These are phyloP conservation scores for Corrigiola litoralis DNA, from an alignment of 179 eudicot genomes.

Conservation along the genomic window DNA sequence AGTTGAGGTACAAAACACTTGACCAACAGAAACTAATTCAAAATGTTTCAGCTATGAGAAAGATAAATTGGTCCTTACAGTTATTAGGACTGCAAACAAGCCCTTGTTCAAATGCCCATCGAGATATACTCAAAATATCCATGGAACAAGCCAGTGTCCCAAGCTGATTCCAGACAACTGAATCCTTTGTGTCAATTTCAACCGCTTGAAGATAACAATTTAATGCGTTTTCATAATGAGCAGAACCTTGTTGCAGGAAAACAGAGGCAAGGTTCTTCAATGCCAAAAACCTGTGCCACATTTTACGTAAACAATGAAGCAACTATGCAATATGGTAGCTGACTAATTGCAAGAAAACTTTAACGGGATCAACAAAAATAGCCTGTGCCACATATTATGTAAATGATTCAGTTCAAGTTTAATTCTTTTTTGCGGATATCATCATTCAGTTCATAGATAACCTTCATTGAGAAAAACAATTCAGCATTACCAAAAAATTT, in stretches of 20 bases:
- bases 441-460: no score
- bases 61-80: conserved; percentile 48
- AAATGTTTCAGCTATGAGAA: neutral
- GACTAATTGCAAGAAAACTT: neutral
- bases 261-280: conserved; percentile 94
- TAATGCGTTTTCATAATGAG: conserved; percentile 67
- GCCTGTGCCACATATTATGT: neutral
- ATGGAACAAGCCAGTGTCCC: conserved; percentile 94
- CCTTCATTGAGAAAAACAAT: no score
- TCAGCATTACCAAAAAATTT: no score
- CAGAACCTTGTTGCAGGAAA: conserved; percentile 80
- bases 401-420: no score
- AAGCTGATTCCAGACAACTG: conserved; percentile 96
- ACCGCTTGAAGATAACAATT: conserved; percentile 96
- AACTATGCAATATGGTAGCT: neutral
- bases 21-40: neutral
- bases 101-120: conserved; percentile 99
- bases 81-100: conserved; percentile 96
- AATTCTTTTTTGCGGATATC: no score
- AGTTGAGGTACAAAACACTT: neutral
- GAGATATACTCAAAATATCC: conserved; percentile 78
- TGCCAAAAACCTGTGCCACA: conserved; percentile 75
- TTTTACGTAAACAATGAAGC: conserved; percentile 2
- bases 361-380: neutral
- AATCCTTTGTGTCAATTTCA: conserved; percentile 90